These are phyloP conservation scores for Mayamaea pseudoterrestris DNA, from an alignment of 108 stramenopile species.

Conservation along the genomic window DNA sequence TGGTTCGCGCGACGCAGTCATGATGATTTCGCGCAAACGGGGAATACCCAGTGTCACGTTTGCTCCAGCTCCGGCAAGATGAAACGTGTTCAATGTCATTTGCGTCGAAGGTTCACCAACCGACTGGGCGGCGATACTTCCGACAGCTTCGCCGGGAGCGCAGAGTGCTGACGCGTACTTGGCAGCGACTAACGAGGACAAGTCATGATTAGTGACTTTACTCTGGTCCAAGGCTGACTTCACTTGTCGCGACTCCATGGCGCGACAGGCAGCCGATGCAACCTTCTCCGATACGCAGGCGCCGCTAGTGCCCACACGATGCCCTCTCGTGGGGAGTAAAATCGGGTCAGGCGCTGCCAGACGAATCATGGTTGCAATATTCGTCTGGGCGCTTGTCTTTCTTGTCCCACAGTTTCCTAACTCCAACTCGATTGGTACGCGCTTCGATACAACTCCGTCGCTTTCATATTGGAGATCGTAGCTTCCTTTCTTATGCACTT, in stretches of 20 bases:
- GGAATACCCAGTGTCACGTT: conserved; percentile 99
- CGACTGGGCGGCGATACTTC: conserved; percentile 93
- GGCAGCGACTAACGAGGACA: conserved; percentile 60
- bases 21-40: conserved; percentile 97
- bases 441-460: conserved; percentile 33
- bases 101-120: conserved; percentile 99
- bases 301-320: conserved; percentile 68
- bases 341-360: conserved; percentile 68
- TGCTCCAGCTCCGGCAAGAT: conserved; percentile 97
- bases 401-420: conserved; percentile 41
- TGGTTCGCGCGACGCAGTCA: conserved; percentile 92
- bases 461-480: conserved; percentile 54
- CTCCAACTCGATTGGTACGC: conserved; percentile 49
- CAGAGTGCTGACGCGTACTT: conserved; percentile 90
- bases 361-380: conserved; percentile 46
- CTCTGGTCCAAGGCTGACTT: conserved; percentile 39
- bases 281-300: conserved; percentile 77
- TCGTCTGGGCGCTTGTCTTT: conserved; percentile 34
- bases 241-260: conserved; percentile 30
- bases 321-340: conserved; percentile 32
- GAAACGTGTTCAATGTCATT: conserved; percentile 99
- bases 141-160: conserved; percentile 98
- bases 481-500: conserved; percentile 32
- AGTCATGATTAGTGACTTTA: conserved; percentile 34
- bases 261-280: conserved; percentile 38